These are phyloP conservation scores for Pleurotus sapidus DNA, from an alignment of 768 basidiomycete species.

Conservation along the genomic window DNA sequence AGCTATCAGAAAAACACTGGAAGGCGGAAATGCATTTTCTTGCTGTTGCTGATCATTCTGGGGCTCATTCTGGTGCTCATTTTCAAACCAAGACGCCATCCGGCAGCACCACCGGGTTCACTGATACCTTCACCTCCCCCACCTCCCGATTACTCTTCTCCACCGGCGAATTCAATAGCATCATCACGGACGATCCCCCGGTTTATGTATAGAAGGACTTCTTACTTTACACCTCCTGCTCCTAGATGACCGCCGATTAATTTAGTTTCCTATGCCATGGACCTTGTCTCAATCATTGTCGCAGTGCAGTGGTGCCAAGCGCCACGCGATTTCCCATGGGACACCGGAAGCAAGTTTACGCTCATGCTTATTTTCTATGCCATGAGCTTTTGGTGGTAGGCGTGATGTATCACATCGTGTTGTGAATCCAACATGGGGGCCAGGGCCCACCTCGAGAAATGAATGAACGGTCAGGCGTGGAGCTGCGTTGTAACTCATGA, in stretches of 20 bases:
- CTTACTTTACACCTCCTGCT: constrained; percentile 2
- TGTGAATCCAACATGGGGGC: no score
- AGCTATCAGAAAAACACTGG: constrained; percentile 96
- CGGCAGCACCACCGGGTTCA: constrained; percentile 22
- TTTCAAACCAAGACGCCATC: constrained; percentile 79
- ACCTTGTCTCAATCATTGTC: background rate
- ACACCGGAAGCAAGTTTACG: background rate
- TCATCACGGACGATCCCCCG: background rate
- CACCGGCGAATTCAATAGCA: background rate
- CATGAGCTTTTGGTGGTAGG: background rate
- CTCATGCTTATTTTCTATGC: background rate
- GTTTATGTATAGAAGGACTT: constrained; percentile 12
- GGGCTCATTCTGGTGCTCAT: constrained; percentile 86
- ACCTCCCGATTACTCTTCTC: constrained; percentile 9
- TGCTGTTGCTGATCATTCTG: constrained; percentile 86
- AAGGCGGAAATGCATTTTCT: constrained; percentile 88
- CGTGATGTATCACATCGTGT: no score
- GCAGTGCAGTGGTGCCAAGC: background rate
- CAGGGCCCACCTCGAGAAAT: no score
- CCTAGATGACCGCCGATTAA: constrained; percentile 1
- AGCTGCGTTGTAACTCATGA: no score
- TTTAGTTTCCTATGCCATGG: background rate
- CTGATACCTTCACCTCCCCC: constrained; percentile 17
- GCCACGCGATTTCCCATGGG: background rate
- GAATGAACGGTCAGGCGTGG: no score